phyloP scores from a whole-genome alignment of 2,329 filamentous ascomycete genomes.

The Apiospora hydei region DNA sequence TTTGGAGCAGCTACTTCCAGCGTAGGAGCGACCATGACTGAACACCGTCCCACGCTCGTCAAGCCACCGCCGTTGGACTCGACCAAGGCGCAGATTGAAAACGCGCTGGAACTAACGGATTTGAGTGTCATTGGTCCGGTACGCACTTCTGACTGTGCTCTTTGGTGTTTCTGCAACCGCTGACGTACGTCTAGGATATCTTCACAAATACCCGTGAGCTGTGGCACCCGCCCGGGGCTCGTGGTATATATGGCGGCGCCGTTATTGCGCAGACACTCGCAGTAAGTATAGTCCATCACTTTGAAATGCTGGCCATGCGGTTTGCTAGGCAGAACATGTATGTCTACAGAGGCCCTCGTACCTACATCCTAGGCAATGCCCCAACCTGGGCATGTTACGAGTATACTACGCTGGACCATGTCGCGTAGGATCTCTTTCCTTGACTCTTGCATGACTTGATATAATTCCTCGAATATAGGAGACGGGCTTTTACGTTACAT shows the following conservation, averaged over 20 bases:
- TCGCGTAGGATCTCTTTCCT: background rate
- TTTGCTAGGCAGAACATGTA: background rate
- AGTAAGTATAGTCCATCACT: slow-evolving; percentile 32
- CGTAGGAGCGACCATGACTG: slow-evolving; percentile 36
- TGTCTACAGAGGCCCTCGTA: background rate
- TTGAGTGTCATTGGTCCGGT: slow-evolving; percentile 78
- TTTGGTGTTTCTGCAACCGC: background rate
- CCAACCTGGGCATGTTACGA: too few relatives aligned
- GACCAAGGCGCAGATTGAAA: slow-evolving; percentile 83
- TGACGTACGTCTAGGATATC: slow-evolving; percentile 66
- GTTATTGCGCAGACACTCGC: slow-evolving; percentile 79
- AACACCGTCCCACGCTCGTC: slow-evolving; percentile 65
- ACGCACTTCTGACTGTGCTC: slow-evolving; percentile 43
- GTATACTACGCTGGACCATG: background rate
- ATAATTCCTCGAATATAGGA: too few relatives aligned
- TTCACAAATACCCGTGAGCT: slow-evolving; percentile 93
- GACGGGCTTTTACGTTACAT: background rate
- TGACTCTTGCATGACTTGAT: background rate
- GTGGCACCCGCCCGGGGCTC: slow-evolving; percentile 91
- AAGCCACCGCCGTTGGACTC: slow-evolving; percentile 76
- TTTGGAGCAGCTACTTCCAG: background rate
- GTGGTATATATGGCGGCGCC: slow-evolving; percentile 91
- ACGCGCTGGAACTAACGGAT: slow-evolving; percentile 85
- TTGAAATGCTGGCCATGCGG: background rate
- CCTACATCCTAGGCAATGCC: background rate